Base-by-base conservation (phyloP, 371 early-diverging fungal genomes). In the Mortierella sp. region DNA sequence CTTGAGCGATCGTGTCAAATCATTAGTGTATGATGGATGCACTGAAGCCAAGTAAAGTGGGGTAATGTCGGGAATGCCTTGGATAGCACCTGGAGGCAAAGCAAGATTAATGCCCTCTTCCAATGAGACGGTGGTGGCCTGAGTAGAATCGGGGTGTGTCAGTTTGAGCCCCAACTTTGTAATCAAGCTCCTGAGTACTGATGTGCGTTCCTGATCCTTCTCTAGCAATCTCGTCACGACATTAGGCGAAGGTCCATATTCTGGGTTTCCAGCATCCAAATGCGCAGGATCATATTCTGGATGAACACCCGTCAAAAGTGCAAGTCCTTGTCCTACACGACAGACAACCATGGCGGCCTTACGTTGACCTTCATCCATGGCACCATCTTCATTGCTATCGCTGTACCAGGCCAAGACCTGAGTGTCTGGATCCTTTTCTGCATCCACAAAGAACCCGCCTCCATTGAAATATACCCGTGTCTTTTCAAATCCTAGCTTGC, bases 391-490 rank as follows among this genome's bases (percentile, higher is more conserved):
- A 2, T 86, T 77, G 45, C 34, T 59, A 8, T 37, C 64, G 28
- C 29, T 37, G 40, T 92, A 95, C 58, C 89, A 78, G 1, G 87
- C 92, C 57, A 95, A 72, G 1, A 94, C 90, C 31, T 84, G 66
- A n/a, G 83, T 83, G 6, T 70, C 59, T 2, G 61, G 61, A 54
- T 71, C 80, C 64, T 69, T 66, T 8, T 86, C 88, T 1, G 89
- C 86, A n/a, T 87, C 75, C 17, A 87, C 85, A 85, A 95, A 94
- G 68, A 83, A 92, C 1, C 95, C 93, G 1, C 95, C 95, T 26
- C 95, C 95, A 59, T 95, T 95, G 73, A 91, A 93, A 71, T 95
- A 95, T 57, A 92, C 70, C 35, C 71, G 57, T 17, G 75, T 71
- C 57, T 60, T 61, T 34, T 51, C 72, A 60, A 58, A 72, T 61